Base-by-base conservation (phyloP, 2,329 filamentous ascomycete genomes). In the Phyllosticta ampelicida region DNA sequence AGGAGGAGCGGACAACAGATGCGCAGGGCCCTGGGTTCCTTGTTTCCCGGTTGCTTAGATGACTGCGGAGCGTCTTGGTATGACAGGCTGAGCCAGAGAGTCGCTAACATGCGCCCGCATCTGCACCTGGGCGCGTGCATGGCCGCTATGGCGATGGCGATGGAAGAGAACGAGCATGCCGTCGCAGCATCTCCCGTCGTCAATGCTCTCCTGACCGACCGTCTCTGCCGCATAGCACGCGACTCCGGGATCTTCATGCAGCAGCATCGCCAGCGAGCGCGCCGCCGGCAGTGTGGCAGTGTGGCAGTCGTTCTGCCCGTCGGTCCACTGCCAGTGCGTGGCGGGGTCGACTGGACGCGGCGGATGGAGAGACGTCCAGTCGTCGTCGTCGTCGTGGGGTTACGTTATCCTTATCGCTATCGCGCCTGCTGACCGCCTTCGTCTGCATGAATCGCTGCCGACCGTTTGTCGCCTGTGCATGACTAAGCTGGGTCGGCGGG, bases 111-210 rank as follows among this genome's bases (percentile, higher is more conserved):
- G 53, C 51, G 56, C 52, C 56, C 30, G 52, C 50, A 44, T 58
- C 48, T 51, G 56, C 56, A 51, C 51, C 55, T 58, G 55, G 50
- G 51, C 56, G 51, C 56, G 23, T 58, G 56, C 56, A 58, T 54
- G 23, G 23, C 23, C 23, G 51, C 49, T 51, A 51, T 50, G 53
- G 56, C 26, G 48, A 49, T 54, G 36, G 19, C 30, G 55, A 16
- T 29, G 50, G 56, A 48, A 36, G 56, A 36, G 21, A 53, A 48
- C 9, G 21, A 20, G 36, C 55, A 58, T 50, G 29, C 51, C 52
- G 49, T 52, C n/a, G 55, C 55, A 48, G 18, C 28, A 28, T 51
- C 49, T 19, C 19, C 19, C 18, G 55, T 28, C 29, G 10, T 52
- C 55, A 36, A 26, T 51, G 48, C 54, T 26, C 26, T 21, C n/a